Percentiles rank a stretch among this genome's conserved stretches.
Conservation (phyloP, 2,329 filamentous ascomycete genomes). For the Ophiostoma ips region DNA sequence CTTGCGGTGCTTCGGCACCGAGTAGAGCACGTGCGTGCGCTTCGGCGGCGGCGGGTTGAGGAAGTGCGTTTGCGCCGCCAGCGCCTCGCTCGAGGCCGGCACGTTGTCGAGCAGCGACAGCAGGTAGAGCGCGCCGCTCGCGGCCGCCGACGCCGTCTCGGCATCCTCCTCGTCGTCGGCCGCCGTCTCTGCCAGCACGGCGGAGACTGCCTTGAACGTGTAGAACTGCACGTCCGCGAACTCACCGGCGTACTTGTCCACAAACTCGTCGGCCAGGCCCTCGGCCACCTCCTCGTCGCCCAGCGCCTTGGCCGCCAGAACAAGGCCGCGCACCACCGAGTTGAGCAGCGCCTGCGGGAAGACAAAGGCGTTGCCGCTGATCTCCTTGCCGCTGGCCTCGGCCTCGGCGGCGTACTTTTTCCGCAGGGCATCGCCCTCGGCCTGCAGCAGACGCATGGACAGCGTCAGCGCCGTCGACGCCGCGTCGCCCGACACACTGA, state of each 20-base stretch:
- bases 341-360: constrained; percentile 58
- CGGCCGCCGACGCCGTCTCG: constrained; percentile 9
- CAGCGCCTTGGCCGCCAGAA: constrained; percentile 35
- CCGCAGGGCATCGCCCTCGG: constrained; percentile 51
- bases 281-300: constrained; percentile 6
- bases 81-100: constrained; percentile 50
- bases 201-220: constrained; percentile 53
- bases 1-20: constrained; percentile 58
- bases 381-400: constrained; percentile 1
- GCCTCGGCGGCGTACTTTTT: constrained; percentile 18
- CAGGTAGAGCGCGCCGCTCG: constrained; percentile 41
- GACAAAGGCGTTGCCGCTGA: constrained; percentile 26
- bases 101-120: constrained; percentile 56
- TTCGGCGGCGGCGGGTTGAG: constrained; percentile 45
- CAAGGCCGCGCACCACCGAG: constrained; percentile 44
- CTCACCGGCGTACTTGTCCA: constrained; percentile 62
- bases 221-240: constrained; percentile 78
- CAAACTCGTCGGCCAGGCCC: constrained; percentile 54
- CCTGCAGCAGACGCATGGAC: constrained; percentile 72
- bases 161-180: constrained; percentile 7
- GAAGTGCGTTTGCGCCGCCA: constrained; percentile 60
- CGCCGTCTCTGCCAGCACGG: constrained; percentile 16
- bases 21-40: constrained; percentile 51
- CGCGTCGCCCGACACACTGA: constrained; percentile 45
- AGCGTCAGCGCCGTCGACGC: constrained; percentile 62